Evolutionary conservation across 2,329 filamentous ascomycete genomes (phyloP), one percentile per base, ranked within the genome.

Genomic region (Hymenoscyphus fraxineus): DNA sequence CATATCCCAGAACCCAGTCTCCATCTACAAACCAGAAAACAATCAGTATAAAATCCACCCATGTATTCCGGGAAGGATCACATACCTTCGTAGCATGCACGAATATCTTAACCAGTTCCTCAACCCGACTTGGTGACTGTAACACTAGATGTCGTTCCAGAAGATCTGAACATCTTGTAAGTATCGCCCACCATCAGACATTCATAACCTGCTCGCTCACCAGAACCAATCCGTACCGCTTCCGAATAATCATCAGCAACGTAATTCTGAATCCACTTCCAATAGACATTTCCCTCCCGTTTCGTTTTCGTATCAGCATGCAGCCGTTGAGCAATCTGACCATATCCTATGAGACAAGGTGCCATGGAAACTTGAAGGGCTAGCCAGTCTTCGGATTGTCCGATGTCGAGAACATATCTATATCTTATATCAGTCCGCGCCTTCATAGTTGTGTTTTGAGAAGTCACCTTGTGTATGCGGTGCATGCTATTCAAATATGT

Each of bases 241-340:
- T 87, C 81, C 0, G 81, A 78, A 70, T 96, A 97, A 74, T 95
- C 91, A 0, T 91, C 88, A 1, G 88, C 90, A 16, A 90, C 85
- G 74, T 97, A 98, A 73, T 92, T 96, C 74, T 93, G 82, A 69
- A 98, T 92, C 94, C 94, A 98, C 57, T 87, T 84, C 89, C 90
- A 95, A 79, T 96, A 98, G 19, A 79, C 81, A 75, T 94, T 96
- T 0, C 81, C 85, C 13, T 89, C 81, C 47, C 82, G 81, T 66
- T 80, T 80, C 41, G 87, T 89, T n/a, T 79, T 80, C 59, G 83
- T 78, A 66, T 90, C 87, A 15, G 80, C 80, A 70, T 87, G 82
- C 2, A 97, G 81, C 71, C 91, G 84, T 71, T 83, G 82, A 6
- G 91, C 94, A 65, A 96, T 91, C 63, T 86, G 85, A 10, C 89